Conservation (phyloP, 306 rosid genomes). For the Luffa aegyptiaca region DNA sequence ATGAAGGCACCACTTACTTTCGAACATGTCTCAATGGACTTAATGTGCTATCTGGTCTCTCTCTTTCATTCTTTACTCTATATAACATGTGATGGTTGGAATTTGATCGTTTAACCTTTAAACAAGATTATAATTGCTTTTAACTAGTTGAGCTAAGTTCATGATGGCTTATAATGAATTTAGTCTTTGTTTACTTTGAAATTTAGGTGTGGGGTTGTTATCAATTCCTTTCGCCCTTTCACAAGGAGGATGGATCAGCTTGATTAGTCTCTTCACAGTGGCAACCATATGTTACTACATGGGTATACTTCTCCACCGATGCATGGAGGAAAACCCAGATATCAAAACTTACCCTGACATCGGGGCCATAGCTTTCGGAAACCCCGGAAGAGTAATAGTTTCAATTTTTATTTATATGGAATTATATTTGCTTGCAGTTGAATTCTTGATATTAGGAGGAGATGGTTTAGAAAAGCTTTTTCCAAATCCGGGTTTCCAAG, state of each 20-base stretch:
- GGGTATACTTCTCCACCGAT: constrained; percentile 43
- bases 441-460: constrained; percentile 57
- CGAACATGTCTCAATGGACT: not conserved
- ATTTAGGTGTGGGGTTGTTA: constrained; percentile 58
- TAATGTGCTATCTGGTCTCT: not conserved
- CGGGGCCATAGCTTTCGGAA: constrained; percentile 52
- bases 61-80: not conserved
- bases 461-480: constrained; percentile 51
- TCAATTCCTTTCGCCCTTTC: constrained; percentile 67
- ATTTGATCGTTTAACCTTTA: no score
- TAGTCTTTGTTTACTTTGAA: not conserved
- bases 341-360: constrained; percentile 51
- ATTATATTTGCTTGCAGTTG: constrained; percentile 37
- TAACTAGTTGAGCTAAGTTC: no score
- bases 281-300: constrained; percentile 55
- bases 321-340: constrained; percentile 30
- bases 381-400: constrained; percentile 34
- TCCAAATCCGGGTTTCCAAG: constrained; percentile 25
- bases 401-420: constrained; percentile 38
- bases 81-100: not conserved
- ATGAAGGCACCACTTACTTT: not conserved
- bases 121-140: no score
- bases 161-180: no score
- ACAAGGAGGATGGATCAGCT: constrained; percentile 65
- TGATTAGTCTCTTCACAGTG: constrained; percentile 29